Base-by-base conservation (phyloP, 2,329 filamentous ascomycete genomes). In the Hymenotorrendiella dingleyae region DNA sequence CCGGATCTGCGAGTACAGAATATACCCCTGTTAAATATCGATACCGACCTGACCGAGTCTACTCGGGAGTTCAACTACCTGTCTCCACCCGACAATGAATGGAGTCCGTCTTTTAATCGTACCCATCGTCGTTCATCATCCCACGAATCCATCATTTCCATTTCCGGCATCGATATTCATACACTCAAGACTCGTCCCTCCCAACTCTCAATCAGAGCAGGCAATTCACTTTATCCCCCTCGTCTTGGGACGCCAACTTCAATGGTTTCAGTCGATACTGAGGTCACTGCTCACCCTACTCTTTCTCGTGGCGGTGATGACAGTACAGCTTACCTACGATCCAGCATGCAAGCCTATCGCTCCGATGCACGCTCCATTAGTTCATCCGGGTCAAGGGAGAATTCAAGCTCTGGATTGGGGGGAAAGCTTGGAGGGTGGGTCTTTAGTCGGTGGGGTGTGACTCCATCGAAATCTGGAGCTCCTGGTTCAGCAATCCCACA, bases 121-220 rank as follows among this genome's bases (percentile, higher is more conserved):
- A 63, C 64, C 2, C 64, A 90, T 4, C 84, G 78, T 29, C 81
- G 84, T 23, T 73, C 80, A 3, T 61, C 80, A 2, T 95, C 90
- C 1, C 88, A 94, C 54, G 90, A 96, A 61, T 94, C 87, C 14
- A 82, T 96, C 48, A 76, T 96, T 53, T 96, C 90, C 0, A 75
- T 95, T 2, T 79, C 82, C 0, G 89, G 88, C 2, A 82, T 95
- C 62, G 91, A 96, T 59, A 94, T 95, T 37, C 89, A 94, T 61
- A 89, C 85, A 0, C 71, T 94, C 4, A 82, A 83, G 55, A 73
- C 75, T 1, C 78, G 85, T 4, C 86, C 87, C 0, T 86, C 84
- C 24, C 86, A 94, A 56, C 74, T 93, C 45, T 77, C 82, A 14
- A 68, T 61, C 23, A 68, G 48, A 56, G 55, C 17, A 58, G 78